A percentile compares a stretch with the other conserved stretches of the same genome.
Evolutionary conservation across 495 filamentous ascomycete species (phyloP).

Genomic region (Neurospora sp.): DNA sequence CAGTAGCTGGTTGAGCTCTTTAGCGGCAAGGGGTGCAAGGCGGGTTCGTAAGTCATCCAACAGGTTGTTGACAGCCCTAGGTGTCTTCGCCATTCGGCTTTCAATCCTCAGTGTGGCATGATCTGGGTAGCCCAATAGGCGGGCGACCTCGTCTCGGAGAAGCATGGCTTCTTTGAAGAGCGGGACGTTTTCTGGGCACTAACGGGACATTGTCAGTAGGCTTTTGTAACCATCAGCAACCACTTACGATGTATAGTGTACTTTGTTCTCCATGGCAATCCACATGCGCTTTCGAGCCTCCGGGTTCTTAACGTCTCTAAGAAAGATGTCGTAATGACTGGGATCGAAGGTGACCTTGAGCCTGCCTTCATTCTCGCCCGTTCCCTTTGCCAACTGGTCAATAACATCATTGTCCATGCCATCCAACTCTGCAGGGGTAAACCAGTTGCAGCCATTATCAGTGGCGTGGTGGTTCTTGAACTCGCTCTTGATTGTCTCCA

Average conservation of each 20-base stretch:
- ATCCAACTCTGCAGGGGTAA: conserved; percentile 46
- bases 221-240: not conserved
- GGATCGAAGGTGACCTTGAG: conserved; percentile 46
- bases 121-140: conserved; percentile 82
- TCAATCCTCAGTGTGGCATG: conserved; percentile 88
- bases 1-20: conserved; percentile 63
- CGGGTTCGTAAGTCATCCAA: conserved; percentile 67
- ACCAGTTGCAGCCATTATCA: conserved; percentile 52
- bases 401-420: conserved; percentile 49
- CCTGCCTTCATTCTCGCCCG: conserved; percentile 55
- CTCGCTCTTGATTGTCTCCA: conserved; percentile 45
- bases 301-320: conserved; percentile 47
- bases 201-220: not conserved
- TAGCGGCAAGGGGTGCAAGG: conserved; percentile 63
- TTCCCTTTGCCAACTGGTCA: conserved; percentile 56
- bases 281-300: conserved; percentile 46
- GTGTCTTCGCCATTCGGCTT: conserved; percentile 95
- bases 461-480: conserved; percentile 54
- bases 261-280: conserved; percentile 50
- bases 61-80: conserved; percentile 77
- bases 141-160: conserved; percentile 84
- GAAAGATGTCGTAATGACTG: conserved; percentile 47
- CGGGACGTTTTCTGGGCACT: conserved; percentile 73
- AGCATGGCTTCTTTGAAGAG: conserved; percentile 82
- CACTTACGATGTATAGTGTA: conserved; percentile 8